Evolutionary conservation across 2,329 filamentous ascomycete species (phyloP), one percentile per base, ranked within the genome.

Genomic region (Microcyclosporella mali): DNA sequence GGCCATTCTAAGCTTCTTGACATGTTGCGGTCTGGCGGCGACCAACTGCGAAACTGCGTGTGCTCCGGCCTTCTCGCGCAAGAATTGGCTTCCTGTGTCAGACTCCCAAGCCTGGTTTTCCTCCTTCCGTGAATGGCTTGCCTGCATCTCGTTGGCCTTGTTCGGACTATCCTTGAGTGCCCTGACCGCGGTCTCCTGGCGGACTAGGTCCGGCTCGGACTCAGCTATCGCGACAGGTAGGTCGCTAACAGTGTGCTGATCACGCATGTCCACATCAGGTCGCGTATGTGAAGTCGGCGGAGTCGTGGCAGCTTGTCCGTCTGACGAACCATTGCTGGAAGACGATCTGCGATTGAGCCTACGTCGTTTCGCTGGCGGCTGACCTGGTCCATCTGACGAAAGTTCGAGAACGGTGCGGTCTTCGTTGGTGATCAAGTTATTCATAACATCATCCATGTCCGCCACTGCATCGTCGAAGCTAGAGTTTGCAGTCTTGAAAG

Each of bases 1-100:
- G 35, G 39, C 43, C 25, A 43, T 40, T 44, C 50, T 52, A 31
- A 37, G 14, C 28, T 33, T 41, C 9, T 37, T 35, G 10, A 27
- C 41, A 19, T 36, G 15, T 15, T 43, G 37, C 19, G 37, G 28
- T 33, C 53, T 40, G 9, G 37, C 29, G 34, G 53, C 45, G 7
- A 60, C 46, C 12, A 61, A 46, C 30, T 61, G 57, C 15, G 55
- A 59, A 12, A 60, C 63, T 31, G 64, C 61, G 40, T 53, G 47
- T 15, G 61, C 59, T 15, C 65, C 64, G 31, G 60, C 57, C 32
- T 60, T 38, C 44, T 69, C 68, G 12, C 58, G 60, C 39, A 53
- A 50, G 30, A 55, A 57, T 27, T 54, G 45, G 42, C 57, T 57
- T 33, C 56, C 48, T 49, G 56, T 42, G 36, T 51, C 37, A 42